phyloP scores from a whole-genome alignment of 768 basidiomycete genomes.

The Tephrocybe sp. region DNA sequence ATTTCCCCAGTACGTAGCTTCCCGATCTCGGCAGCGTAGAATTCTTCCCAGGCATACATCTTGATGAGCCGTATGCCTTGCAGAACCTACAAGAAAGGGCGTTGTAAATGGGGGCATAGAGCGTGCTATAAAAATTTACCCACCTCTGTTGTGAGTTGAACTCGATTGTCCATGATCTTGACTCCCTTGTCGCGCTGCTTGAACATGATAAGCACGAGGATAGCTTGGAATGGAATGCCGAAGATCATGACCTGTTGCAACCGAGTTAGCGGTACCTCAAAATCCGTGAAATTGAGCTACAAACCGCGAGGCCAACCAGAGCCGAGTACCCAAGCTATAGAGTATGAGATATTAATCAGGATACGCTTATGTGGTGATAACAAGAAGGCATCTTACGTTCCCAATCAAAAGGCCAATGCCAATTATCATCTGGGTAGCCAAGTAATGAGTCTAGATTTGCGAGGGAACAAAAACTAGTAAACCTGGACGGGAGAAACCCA shows the following conservation, averaged over 20 bases:
- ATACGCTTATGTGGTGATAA: background rate
- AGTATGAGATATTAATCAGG: background rate
- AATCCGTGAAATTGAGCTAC: slow-evolving; percentile 11
- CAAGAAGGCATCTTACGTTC: slow-evolving; percentile 38
- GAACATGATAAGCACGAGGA: slow-evolving; percentile 53
- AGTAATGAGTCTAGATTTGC: background rate
- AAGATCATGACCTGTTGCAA: slow-evolving; percentile 43
- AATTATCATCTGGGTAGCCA: slow-evolving; percentile 40
- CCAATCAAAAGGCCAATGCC: slow-evolving; percentile 60
- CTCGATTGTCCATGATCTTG: slow-evolving; percentile 63
- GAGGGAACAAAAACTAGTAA: background rate
- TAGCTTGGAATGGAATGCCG: slow-evolving; percentile 56
- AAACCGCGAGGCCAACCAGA: slow-evolving; percentile 56
- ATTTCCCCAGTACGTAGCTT: slow-evolving; percentile 39
- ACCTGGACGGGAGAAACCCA: slow-evolving; percentile 65
- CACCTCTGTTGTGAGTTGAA: slow-evolving; percentile 62
- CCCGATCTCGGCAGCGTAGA: slow-evolving; percentile 43
- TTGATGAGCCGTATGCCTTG: slow-evolving; percentile 69
- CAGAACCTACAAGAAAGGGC: slow-evolving; percentile 44
- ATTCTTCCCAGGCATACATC: slow-evolving; percentile 57
- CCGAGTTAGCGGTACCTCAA: background rate
- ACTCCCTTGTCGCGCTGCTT: slow-evolving; percentile 52
- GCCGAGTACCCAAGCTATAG: slow-evolving; percentile 65
- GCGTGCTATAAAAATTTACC: background rate
- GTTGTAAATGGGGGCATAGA: slow-evolving; percentile 1